Percentiles rank a stretch among this genome's conserved stretches.
Conservation (phyloP, 306 rosid species). For the Glycyrrhiza uralensis region DNA sequence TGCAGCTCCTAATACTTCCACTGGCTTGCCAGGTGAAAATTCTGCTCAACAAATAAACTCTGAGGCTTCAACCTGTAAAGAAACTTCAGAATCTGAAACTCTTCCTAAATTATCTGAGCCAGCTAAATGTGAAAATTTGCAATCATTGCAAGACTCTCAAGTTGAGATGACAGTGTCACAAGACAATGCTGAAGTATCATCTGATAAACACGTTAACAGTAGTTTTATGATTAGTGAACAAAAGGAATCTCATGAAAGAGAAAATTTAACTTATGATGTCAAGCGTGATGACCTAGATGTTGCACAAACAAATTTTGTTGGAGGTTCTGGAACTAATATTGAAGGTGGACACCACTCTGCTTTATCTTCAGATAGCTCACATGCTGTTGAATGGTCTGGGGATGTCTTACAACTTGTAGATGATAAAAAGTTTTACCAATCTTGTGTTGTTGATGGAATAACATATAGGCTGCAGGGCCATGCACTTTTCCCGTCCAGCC, state of each 20-base stretch:
- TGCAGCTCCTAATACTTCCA: conserved; percentile 37
- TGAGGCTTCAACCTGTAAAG: conserved; percentile 37
- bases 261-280: conserved; percentile 41
- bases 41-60: conserved; percentile 41
- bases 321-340: conserved; percentile 45
- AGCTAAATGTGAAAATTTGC: conserved; percentile 36
- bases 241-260: conserved; percentile 41
- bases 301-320: conserved; percentile 41
- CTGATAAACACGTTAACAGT: conserved; percentile 31
- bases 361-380: conserved; percentile 46
- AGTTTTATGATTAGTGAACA: conserved; percentile 15
- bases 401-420: conserved; percentile 39
- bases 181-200: conserved; percentile 35
- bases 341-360: conserved; percentile 38
- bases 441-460: conserved; percentile 70
- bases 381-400: conserved; percentile 75
- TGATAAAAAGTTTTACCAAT: conserved; percentile 52
- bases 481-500: conserved; percentile 57
- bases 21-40: conserved; percentile 40
- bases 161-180: conserved; percentile 38
- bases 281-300: conserved; percentile 49
- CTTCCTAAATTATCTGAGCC: conserved; percentile 36
- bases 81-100: conserved; percentile 39
- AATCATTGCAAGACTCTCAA: conserved; percentile 32
- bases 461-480: conserved; percentile 63